A percentile compares a stretch with the other conserved stretches of the same genome.
phyloP scores from a whole-genome alignment of 2,329 filamentous ascomycete species.

The Trichoderma semiorbis region DNA sequence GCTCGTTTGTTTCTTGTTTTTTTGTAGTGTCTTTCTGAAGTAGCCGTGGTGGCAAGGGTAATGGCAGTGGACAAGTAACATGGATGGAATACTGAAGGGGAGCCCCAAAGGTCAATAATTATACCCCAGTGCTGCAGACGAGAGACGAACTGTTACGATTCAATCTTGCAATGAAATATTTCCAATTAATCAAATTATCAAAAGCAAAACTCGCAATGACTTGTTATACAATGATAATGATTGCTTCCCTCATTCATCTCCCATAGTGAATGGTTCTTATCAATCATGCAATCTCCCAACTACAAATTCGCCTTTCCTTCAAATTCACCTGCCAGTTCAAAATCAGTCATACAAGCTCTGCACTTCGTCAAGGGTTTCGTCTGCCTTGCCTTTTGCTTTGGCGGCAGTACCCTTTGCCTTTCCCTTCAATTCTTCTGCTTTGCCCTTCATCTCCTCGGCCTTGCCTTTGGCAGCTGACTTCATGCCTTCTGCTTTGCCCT shows the following conservation, averaged over 20 bases:
- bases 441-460: constrained; percentile 37
- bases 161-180: not conserved
- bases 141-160: not conserved
- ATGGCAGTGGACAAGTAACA: not conserved
- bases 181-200: not conserved
- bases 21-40: not conserved
- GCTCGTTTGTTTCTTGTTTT: not conserved
- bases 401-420: constrained; percentile 39
- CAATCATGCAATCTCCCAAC: not conserved
- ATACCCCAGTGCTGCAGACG: not conserved
- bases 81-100: not conserved
- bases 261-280: not conserved
- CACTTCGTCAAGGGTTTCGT: constrained; percentile 41
- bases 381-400: constrained; percentile 44
- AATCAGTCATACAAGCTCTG: constrained; percentile 33
- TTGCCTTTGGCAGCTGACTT: constrained; percentile 37
- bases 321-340: not conserved
- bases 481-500: constrained; percentile 35
- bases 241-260: not conserved
- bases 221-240: not conserved
- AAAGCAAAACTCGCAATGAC: not conserved
- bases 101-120: not conserved
- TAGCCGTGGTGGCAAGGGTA: not conserved
- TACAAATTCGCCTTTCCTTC: not conserved
- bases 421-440: constrained; percentile 37